Evolutionary conservation across 495 filamentous ascomycete species (phyloP).

Genomic region (Aspergillus asperescens): DNA sequence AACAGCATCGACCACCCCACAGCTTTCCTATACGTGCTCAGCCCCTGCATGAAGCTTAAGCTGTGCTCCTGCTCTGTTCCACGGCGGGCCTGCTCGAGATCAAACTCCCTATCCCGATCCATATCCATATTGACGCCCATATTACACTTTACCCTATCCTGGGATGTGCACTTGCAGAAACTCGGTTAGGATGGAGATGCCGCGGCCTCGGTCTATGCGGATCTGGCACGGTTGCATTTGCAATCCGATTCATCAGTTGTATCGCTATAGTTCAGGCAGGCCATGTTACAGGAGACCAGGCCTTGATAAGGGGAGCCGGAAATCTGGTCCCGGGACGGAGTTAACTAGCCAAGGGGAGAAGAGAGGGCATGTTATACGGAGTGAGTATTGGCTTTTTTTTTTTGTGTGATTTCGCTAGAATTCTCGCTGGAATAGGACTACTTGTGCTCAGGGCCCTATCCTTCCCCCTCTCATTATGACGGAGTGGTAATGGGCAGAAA

Average conservation of each 20-base stretch:
- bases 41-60: constrained; percentile 6
- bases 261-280: not conserved
- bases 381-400: not conserved
- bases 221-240: not conserved
- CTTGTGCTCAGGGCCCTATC: too few species aligned
- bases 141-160: not conserved
- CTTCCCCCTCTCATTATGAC: not conserved
- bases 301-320: not conserved
- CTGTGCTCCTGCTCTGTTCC: constrained; percentile 8
- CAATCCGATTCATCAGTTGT: not conserved
- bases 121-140: not conserved
- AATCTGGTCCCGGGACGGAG: not conserved
- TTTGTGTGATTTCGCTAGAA: not conserved
- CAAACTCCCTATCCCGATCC: not conserved
- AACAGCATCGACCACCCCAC: constrained; percentile 43
- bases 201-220: not conserved
- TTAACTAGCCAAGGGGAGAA: not conserved
- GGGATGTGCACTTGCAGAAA: not conserved
- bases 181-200: not conserved
- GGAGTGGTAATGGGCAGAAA: not conserved
- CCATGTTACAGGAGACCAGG: not conserved
- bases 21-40: constrained; percentile 44
- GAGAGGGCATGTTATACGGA: not conserved
- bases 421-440: too few species aligned
- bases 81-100: constrained; percentile 6